These are phyloP conservation scores for Falciphora oryzae DNA, from an alignment of 2,329 filamentous ascomycete genomes.

Conservation along the genomic window DNA sequence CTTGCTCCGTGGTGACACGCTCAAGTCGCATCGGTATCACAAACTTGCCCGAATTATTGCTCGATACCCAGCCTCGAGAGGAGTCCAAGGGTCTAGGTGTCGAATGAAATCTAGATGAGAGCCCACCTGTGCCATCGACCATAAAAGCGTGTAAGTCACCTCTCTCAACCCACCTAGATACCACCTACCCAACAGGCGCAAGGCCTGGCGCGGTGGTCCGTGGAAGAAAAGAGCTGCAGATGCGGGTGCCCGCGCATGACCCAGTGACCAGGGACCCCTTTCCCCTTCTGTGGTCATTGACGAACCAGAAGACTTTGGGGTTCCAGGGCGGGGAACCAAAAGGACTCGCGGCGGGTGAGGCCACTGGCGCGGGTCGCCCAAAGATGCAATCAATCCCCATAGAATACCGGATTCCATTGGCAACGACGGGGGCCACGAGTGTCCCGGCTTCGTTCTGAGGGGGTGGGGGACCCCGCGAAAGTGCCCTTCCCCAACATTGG, in stretches of 20 bases:
- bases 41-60: no score
- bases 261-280: background rate
- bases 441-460: background rate
- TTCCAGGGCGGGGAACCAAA: background rate
- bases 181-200: no score
- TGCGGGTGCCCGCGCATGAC: background rate
- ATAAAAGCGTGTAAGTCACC: no score
- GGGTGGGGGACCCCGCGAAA: background rate
- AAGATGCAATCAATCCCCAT: background rate
- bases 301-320: background rate
- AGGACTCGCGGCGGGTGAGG: no score
- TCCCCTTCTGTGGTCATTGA: background rate
- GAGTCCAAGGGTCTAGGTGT: no score
- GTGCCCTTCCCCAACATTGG: background rate
- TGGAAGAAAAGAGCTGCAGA: background rate
- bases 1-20: no score
- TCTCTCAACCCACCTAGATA: no score
- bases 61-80: no score
- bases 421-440: background rate
- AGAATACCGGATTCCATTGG: background rate
- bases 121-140: no score
- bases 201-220: no score
- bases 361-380: background rate
- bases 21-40: no score
- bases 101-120: no score